phyloP scores from a whole-genome alignment of 2,329 filamentous ascomycete genomes.

The Fusarium nematophilum region DNA sequence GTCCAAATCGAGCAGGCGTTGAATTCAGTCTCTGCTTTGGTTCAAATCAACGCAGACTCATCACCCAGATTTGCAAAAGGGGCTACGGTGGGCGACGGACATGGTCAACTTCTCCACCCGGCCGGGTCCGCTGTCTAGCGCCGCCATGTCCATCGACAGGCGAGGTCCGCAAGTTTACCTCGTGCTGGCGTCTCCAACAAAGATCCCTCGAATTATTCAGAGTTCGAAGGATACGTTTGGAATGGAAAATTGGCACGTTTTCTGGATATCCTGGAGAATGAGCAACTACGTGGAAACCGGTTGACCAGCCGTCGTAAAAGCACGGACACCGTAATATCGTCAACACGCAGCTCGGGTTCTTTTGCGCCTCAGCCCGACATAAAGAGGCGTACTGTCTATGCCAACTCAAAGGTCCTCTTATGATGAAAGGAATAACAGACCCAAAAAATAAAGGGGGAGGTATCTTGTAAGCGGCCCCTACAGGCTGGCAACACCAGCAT shows the following conservation, averaged over 20 bases:
- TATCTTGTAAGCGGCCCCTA: slow-evolving; percentile 33
- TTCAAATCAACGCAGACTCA: too few species aligned
- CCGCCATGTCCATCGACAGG: background rate
- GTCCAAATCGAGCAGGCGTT: slow-evolving; percentile 10
- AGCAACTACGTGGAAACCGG: too few species aligned
- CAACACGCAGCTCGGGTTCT: slow-evolving; percentile 14
- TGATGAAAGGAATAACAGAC: background rate
- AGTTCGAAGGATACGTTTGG: background rate
- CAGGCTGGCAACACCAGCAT: slow-evolving; percentile 23
- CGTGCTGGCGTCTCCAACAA: background rate
- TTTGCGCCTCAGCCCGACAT: slow-evolving; percentile 13
- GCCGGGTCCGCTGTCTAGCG: slow-evolving; percentile 12
- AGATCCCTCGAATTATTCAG: background rate
- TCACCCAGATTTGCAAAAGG: background rate
- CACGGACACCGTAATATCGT: background rate
- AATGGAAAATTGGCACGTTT: background rate
- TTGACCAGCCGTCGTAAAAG: background rate
- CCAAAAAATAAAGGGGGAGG: slow-evolving; percentile 28
- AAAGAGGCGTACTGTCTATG: slow-evolving; percentile 25
- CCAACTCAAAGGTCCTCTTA: slow-evolving; percentile 16
- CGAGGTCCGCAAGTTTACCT: background rate
- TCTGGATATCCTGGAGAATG: background rate
- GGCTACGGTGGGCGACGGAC: background rate
- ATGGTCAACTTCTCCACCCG: slow-evolving; percentile 1
- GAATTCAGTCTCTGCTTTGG: too few species aligned